Conservation (phyloP, 75 land plant species). For the Isoetes taiwanensis region DNA sequence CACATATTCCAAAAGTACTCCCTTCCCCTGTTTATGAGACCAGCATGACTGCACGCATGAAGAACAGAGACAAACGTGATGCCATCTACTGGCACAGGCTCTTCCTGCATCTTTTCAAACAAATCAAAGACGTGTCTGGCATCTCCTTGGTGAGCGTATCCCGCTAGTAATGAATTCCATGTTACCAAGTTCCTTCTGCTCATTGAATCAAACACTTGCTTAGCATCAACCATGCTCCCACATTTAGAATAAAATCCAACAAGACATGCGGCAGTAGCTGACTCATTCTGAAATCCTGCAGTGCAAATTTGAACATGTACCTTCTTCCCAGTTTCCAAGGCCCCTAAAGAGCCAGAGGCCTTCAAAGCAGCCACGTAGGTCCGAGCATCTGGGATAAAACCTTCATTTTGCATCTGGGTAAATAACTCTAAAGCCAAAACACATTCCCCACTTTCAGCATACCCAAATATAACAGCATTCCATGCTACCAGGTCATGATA, state of each 20-base stretch:
- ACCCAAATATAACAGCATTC: constrained; percentile 14
- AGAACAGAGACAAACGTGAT: constrained; percentile 20
- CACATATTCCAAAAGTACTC: constrained; percentile 10
- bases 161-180: constrained; percentile 28
- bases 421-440: not conserved
- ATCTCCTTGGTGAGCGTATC: constrained; percentile 16
- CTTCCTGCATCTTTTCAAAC: constrained; percentile 25
- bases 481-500: constrained; percentile 7
- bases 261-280: constrained; percentile 20
- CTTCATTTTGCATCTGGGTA: constrained; percentile 1
- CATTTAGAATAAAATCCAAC: constrained; percentile 29
- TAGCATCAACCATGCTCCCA: constrained; percentile 12
- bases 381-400: constrained; percentile 8
- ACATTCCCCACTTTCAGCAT: not conserved
- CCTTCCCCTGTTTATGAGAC: constrained; percentile 10
- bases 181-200: constrained; percentile 17
- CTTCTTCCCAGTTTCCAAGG: constrained; percentile 14
- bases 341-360: constrained; percentile 5
- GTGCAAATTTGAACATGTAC: constrained; percentile 12
- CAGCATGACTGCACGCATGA: constrained; percentile 15
- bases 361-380: constrained; percentile 14
- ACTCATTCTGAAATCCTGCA: constrained; percentile 6
- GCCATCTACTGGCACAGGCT: constrained; percentile 19
- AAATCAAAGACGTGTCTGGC: constrained; percentile 19
- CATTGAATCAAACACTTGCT: constrained; percentile 12